Conservation (phyloP, 2,329 filamentous ascomycete genomes). For the Paraphoma sp. region DNA sequence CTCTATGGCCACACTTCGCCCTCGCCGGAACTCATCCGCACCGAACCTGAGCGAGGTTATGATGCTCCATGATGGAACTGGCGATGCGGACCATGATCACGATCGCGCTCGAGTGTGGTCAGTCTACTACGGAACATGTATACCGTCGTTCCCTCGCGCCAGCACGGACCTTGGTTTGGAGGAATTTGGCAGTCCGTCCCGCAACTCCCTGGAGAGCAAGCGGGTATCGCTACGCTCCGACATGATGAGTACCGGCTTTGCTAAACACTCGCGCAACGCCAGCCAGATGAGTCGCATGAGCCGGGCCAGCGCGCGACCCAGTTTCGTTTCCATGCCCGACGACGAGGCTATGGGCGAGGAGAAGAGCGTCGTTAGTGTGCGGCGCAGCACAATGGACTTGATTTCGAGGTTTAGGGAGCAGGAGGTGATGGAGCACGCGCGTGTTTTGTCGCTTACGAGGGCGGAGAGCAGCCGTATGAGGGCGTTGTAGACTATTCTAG, state of each 20-base stretch:
- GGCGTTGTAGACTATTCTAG: neutral
- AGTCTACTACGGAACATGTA: constrained; percentile 44
- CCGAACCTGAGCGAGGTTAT: constrained; percentile 20
- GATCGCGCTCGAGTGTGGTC: constrained; percentile 43
- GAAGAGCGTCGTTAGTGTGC: constrained; percentile 41
- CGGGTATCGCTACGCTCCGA: constrained; percentile 19
- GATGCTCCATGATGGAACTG: constrained; percentile 16
- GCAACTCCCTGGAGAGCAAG: constrained; percentile 27
- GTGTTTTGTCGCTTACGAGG: constrained; percentile 30
- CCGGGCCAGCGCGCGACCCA: constrained; percentile 19
- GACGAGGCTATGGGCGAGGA: constrained; percentile 23
- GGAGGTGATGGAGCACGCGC: constrained; percentile 44
- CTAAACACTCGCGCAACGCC: constrained; percentile 25
- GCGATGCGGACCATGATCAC: constrained; percentile 8
- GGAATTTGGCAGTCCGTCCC: constrained; percentile 21
- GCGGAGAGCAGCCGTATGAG: constrained; percentile 12
- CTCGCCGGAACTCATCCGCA: constrained; percentile 29
- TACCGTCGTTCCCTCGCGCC: constrained; percentile 33
- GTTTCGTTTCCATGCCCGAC: constrained; percentile 16
- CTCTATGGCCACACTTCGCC: constrained; percentile 34
- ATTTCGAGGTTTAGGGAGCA: constrained; percentile 45
- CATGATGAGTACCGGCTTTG: constrained; percentile 15
- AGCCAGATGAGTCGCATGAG: constrained; percentile 31
- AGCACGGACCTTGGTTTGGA: constrained; percentile 22
- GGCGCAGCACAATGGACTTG: constrained; percentile 51